A percentile compares a stretch with the other conserved stretches of the same genome.
Conservation (phyloP, 2,329 filamentous ascomycete species). For the Fonsecaea nubica region DNA sequence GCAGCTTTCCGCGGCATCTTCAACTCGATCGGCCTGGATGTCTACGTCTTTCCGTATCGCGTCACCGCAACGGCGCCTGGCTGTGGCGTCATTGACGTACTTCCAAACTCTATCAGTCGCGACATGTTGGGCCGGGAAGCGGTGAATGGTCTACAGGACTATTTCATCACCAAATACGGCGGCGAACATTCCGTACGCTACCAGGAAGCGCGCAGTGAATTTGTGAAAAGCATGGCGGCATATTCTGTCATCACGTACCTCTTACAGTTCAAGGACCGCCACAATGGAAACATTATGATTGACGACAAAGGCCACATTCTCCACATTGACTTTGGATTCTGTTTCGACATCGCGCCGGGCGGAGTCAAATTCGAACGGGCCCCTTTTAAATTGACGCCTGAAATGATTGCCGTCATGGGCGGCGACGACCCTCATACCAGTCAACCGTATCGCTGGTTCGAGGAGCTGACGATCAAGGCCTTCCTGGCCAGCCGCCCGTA, state of each 20-base stretch:
- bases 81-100: conserved; percentile 96
- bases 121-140: conserved; percentile 99
- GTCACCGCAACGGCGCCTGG: conserved; percentile 97
- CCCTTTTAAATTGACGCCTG: conserved; percentile 94
- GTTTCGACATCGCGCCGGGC: conserved; percentile 97
- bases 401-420: conserved; percentile 99
- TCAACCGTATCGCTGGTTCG: conserved; percentile 93
- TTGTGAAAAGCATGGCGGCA: conserved; percentile 98
- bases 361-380: conserved; percentile 97
- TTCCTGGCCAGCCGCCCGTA: conserved; percentile 89
- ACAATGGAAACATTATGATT: conserved; percentile 99
- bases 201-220: conserved; percentile 93
- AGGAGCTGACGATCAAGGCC: conserved; percentile 93
- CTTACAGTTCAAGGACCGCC: conserved; percentile 97
- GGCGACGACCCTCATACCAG: conserved; percentile 67
- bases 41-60: conserved; percentile 95
- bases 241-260: conserved; percentile 97
- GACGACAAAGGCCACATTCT: conserved; percentile 96
- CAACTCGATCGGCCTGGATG: conserved; percentile 89
- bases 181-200: conserved; percentile 94
- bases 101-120: conserved; percentile 96
- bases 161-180: conserved; percentile 96
- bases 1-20: conserved; percentile 97
- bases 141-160: conserved; percentile 97
- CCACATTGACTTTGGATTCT: conserved; percentile 99